Evolutionary conservation across 2,329 filamentous ascomycete genomes (phyloP), one percentile per base, ranked within the genome.

Genomic region (Penicillium sp.): DNA sequence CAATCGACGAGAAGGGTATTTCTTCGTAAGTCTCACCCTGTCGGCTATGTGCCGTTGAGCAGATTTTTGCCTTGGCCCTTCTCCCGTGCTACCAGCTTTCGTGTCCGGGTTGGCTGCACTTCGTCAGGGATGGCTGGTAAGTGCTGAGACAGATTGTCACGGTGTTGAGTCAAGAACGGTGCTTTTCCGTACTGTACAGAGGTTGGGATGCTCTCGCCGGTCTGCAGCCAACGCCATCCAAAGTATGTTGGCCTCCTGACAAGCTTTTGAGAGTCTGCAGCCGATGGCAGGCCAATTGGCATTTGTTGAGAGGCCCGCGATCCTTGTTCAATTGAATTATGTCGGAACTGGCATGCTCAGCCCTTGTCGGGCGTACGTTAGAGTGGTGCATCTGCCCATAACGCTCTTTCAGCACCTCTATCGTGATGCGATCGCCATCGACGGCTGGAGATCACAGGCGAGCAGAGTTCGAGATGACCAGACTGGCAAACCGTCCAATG

Each of bases 1-100:
- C 44, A 31, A 50, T 62, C 28, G 52, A 57, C 53, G n/a, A 59
- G 54, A 63, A 62, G 48, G 57, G 55, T 23, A 51, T 49, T 44
- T 52, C 51, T 58, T 62, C 48, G 45, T 29, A 31, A 42, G 12
- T 10, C 18, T 26, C 31, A 46, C 34, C 46, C 42, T 56, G 45
- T 56, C 54, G 53, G 57, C 51, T 52, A 55, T 45, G 45, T 59
- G 46, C 55, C 51, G 51, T 26, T 55, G 57, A 55, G 57, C 52
- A 52, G 39, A 21, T 26, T 56, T 60, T 52, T 54, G 45, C 31
- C 39, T 54, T 49, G 52, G 51, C 36, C 46, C 41, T 44, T 44
- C 36, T 26, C 28, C 45, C 52, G 61, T 63, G 38, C 47, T 47
- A 63, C 61, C 31, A 21, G 24, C 43, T n/a, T n/a, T 38, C 26